Evolutionary conservation across 1,284 basidiomycete species (phyloP).

Genomic region (Malassezia pachydermatis): DNA sequence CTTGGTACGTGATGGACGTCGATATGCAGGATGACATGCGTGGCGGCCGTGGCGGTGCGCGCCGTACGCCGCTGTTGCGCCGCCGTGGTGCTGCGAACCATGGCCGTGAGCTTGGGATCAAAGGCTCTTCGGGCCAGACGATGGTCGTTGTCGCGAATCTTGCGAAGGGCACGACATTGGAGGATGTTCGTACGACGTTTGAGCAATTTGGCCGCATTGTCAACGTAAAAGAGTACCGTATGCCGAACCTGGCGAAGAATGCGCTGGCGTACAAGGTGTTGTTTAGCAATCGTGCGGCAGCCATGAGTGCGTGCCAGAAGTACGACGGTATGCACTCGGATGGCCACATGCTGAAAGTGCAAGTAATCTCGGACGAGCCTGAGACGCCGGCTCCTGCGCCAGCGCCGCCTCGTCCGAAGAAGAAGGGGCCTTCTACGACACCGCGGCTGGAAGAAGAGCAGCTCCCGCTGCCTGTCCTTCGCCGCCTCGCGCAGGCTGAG

Average conservation of each 20-base stretch:
- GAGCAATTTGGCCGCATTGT: slow-evolving; percentile 32
- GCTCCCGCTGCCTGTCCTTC: slow-evolving; percentile 13
- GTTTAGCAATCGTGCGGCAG: slow-evolving; percentile 28
- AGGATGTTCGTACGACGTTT: slow-evolving; percentile 41
- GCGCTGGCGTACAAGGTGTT: slow-evolving; percentile 37
- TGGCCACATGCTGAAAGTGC: slow-evolving; percentile 36
- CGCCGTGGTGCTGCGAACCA: not conserved
- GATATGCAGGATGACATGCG: slow-evolving; percentile 14
- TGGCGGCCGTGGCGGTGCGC: not conserved
- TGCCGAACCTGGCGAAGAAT: slow-evolving; percentile 28
- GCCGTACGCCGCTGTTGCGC: not conserved
- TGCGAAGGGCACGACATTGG: slow-evolving; percentile 32
- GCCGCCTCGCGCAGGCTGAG: slow-evolving; percentile 17
- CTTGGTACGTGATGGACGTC: slow-evolving; percentile 14
- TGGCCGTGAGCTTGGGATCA: slow-evolving; percentile 27
- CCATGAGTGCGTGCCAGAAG: slow-evolving; percentile 30
- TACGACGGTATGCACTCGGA: slow-evolving; percentile 43
- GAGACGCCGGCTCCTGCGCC: not conserved
- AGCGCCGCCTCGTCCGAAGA: not conserved
- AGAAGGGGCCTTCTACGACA: not conserved
- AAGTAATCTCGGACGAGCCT: slow-evolving; percentile 1
- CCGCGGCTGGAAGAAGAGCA: not conserved
- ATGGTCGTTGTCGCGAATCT: slow-evolving; percentile 43
- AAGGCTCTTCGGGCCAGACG: slow-evolving; percentile 34
- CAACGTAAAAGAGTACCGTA: slow-evolving; percentile 19